Evolutionary conservation across 1,139 yeast genomes (phyloP), one percentile per base, ranked within the genome.

Genomic region (Saccharomyces pastorianus): DNA sequence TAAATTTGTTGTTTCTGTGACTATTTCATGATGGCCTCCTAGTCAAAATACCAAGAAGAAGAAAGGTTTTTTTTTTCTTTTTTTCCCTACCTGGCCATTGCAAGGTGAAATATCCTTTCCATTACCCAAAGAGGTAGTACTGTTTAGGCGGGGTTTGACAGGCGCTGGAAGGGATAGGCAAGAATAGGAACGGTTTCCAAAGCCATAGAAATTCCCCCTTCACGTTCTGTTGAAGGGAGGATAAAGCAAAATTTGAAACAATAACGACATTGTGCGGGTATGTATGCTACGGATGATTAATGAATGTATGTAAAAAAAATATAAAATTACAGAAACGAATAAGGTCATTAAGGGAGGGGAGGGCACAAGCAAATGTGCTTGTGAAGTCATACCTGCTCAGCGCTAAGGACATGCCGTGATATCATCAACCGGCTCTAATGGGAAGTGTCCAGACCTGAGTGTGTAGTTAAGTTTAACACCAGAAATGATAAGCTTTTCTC

Each of bases 401-500:
- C 23, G 13, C 9, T 23, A 32, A n/a, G n/a, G 41, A 29, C n/a
- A 5, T 17, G 20, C 13, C 25, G 11, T 20, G n/a, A 20, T 38
- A 25, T 20, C 44, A 6, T 38, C 25, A 38, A 38, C 13, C 44
- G 44, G 44, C n/a, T 14, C 14, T 14, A 13, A n/a, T 28, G 49
- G 23, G 5, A 6, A 47, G 17, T 17, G n/a, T 28, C 32, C 32
- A 17, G 9, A 46, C 29, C 8, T 25, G 13, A 25, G 13, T 46
- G 20, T 27, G 31, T 13, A 27, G 25, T 26, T 8, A 25, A 26
- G 20, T 17, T 50, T 51, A 59, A 52, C 62, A 59, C 60, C 60
- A 58, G 50, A 53, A 56, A 32, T 53, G 51, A 46, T 49, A 50
- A 5, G 53, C 51, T 46, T 44, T 53, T 3, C 38, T 23, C 54